These are phyloP conservation scores for Acanthamoeba healyi DNA, from an alignment of 208 protist species.

Conservation along the genomic window DNA sequence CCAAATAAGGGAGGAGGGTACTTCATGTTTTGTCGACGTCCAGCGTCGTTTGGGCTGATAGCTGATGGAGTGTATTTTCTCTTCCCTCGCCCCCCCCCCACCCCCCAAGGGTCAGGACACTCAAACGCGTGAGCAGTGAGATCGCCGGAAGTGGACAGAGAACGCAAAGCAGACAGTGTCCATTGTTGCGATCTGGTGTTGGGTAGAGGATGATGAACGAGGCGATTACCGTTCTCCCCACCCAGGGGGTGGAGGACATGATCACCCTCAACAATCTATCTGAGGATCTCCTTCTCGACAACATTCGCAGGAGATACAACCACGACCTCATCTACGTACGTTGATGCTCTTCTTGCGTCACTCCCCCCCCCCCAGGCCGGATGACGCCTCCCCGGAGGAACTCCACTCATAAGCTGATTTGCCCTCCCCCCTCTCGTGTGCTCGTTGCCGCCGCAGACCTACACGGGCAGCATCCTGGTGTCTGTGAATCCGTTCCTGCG, in stretches of 20 bases:
- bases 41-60: no score
- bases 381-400: neutral
- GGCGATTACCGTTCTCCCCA: neutral
- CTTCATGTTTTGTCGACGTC: no score
- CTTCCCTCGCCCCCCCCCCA: no score
- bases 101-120: no score
- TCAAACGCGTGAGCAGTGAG: no score
- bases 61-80: no score
- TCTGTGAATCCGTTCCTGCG: constrained; percentile 85
- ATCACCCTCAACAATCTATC: constrained; percentile 76
- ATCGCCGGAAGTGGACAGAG: no score
- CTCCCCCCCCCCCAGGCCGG: neutral
- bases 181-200: neutral
- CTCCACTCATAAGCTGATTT: constrained; percentile 52
- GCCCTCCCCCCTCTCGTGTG: neutral
- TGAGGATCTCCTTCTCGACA: constrained; percentile 78
- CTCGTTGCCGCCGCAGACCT: constrained; percentile 69
- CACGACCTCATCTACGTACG: constrained; percentile 81
- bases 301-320: constrained; percentile 77
- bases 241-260: constrained; percentile 82
- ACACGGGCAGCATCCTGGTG: constrained; percentile 87
- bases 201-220: neutral
- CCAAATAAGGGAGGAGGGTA: no score
- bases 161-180: no score
- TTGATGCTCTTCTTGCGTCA: neutral